Conservation (phyloP, 2,329 filamentous ascomycete genomes). For the Aspergillus sp. region DNA sequence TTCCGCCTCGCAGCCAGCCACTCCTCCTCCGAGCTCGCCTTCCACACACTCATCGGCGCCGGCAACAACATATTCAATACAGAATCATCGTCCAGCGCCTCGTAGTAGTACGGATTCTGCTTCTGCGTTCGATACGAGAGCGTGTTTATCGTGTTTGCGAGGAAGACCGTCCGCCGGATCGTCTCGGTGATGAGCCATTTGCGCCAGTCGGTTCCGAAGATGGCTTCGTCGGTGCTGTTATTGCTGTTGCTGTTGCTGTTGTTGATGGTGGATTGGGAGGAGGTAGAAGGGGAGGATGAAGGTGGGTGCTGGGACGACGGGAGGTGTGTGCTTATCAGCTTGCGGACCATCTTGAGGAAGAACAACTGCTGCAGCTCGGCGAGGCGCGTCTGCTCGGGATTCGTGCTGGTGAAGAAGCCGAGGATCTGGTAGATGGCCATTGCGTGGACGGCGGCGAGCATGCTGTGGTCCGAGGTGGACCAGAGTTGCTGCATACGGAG, state of each 20-base stretch:
- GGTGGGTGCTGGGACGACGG: background rate
- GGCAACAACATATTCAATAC: constrained; percentile 1
- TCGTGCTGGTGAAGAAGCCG: constrained; percentile 4
- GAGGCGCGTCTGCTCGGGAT: background rate
- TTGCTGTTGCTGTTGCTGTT: background rate
- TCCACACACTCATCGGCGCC: background rate
- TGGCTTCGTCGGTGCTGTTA: background rate
- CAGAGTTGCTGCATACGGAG: background rate
- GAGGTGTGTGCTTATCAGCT: background rate
- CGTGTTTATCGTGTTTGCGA: constrained; percentile 7
- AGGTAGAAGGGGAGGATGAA: background rate
- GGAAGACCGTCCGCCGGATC: constrained; percentile 4
- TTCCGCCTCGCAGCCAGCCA: background rate
- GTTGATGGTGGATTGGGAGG: background rate
- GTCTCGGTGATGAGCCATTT: constrained; percentile 9
- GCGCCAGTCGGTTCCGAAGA: background rate
- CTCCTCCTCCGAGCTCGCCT: constrained; percentile 1
- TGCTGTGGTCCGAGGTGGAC: constrained; percentile 6
- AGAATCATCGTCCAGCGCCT: constrained; percentile 3
- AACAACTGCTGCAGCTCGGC: constrained; percentile 5
- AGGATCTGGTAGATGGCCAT: constrained; percentile 11
- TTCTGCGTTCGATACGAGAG: constrained; percentile 5
- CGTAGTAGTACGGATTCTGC: constrained; percentile 10
- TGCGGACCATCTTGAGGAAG: constrained; percentile 9
- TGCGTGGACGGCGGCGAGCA: constrained; percentile 4